phyloP scores from a whole-genome alignment of 1,284 basidiomycete species.

The Pseudozyma thailandica region DNA sequence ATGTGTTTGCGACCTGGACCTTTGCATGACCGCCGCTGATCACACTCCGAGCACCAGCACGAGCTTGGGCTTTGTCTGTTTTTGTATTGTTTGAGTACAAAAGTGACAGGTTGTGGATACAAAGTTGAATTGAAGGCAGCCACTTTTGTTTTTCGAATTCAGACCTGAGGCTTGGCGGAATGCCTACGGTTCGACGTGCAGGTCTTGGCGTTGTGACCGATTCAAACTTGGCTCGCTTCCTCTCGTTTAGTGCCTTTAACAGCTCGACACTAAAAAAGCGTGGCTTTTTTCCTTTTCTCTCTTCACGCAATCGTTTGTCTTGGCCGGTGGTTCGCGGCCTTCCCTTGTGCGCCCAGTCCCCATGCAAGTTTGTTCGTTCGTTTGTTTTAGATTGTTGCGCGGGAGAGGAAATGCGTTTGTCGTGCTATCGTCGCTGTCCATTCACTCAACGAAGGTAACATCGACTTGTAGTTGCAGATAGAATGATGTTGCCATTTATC shows the following conservation, averaged over 20 bases:
- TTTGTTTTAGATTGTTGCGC: too few relatives aligned
- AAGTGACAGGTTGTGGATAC: too few relatives aligned
- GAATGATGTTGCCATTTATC: too few relatives aligned
- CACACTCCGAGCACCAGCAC: too few relatives aligned
- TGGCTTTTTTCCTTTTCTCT: slow-evolving; percentile 2
- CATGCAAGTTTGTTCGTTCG: too few relatives aligned
- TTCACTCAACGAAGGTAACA: too few relatives aligned
- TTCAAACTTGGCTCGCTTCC: slow-evolving; percentile 6
- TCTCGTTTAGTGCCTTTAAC: slow-evolving; percentile 19
- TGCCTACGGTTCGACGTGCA: slow-evolving; percentile 42
- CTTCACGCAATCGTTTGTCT: not conserved
- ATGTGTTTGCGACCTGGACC: too few relatives aligned
- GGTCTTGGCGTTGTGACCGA: slow-evolving; percentile 33
- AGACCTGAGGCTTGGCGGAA: slow-evolving; percentile 26
- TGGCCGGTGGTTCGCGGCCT: slow-evolving; percentile 9
- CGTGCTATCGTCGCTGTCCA: too few relatives aligned
- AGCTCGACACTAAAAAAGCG: not conserved
- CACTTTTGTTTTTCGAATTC: slow-evolving; percentile 3
- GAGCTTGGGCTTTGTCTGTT: not conserved
- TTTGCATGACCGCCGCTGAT: too few relatives aligned
- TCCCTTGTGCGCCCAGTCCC: too few relatives aligned
- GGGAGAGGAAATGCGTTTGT: too few relatives aligned
- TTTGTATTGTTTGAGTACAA: not conserved
- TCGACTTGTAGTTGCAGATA: too few relatives aligned
- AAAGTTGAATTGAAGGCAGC: slow-evolving; percentile 3